phyloP scores from a whole-genome alignment of 2,329 filamentous ascomycete genomes.

The Cladosporium sp. region DNA sequence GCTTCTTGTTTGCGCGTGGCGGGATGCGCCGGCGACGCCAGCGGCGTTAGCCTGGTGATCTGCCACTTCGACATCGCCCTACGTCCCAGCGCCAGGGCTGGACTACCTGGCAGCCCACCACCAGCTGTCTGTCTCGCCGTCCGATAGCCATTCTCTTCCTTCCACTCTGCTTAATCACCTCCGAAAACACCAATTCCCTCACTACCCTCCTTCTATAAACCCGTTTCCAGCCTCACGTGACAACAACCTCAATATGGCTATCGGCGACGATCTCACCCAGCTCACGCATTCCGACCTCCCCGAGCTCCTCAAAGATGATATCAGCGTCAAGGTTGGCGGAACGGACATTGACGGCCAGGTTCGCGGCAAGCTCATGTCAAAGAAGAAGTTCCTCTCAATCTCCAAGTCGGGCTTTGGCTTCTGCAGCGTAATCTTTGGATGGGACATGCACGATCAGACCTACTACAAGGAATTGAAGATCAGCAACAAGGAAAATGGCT shows the following conservation, averaged over 20 bases:
- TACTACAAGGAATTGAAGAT: conserved; percentile 80
- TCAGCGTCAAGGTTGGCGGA: conserved; percentile 79
- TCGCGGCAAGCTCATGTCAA: conserved; percentile 84
- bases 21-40: no score
- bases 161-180: not conserved
- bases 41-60: no score
- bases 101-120: no score
- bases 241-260: conserved; percentile 23
- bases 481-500: conserved; percentile 86
- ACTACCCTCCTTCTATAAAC: not conserved
- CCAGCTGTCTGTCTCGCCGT: no score
- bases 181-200: not conserved
- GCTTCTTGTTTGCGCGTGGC: no score
- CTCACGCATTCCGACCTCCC: conserved; percentile 61
- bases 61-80: no score
- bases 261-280: conserved; percentile 28
- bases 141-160: not conserved
- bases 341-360: conserved; percentile 82
- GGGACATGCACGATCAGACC: conserved; percentile 94
- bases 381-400: conserved; percentile 85
- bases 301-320: conserved; percentile 62
- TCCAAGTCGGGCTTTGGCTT: conserved; percentile 81
- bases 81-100: no score
- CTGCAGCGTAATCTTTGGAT: conserved; percentile 90
- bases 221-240: not conserved